Percentiles rank a stretch among this genome's conserved stretches.
Conservation (phyloP, 164 flowering plant species). For the Annona cherimola region DNA sequence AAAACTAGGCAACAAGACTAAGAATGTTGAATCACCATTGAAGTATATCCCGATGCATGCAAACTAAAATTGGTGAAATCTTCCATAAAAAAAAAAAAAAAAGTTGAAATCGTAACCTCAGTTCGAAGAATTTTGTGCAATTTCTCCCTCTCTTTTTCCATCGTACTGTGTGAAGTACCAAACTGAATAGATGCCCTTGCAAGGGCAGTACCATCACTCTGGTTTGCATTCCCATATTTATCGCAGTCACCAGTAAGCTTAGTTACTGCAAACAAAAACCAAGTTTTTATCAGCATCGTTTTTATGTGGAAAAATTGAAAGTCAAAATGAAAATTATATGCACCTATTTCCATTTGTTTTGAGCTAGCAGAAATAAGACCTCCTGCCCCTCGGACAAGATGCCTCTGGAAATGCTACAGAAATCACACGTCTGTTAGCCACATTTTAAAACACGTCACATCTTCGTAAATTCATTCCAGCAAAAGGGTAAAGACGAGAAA, state of each 20-base stretch:
- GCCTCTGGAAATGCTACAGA: slow-evolving; percentile 76
- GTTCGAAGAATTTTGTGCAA: slow-evolving; percentile 40
- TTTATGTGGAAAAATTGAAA: slow-evolving; percentile 2
- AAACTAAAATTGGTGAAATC: no score
- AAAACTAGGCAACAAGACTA: background rate
- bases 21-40: background rate
- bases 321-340: slow-evolving; percentile 7
- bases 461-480: background rate
- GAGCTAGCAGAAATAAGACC: slow-evolving; percentile 47
- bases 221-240: slow-evolving; percentile 58
- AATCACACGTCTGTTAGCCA: background rate
- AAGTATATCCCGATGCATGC: background rate
- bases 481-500: background rate
- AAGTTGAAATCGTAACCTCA: slow-evolving; percentile 39
- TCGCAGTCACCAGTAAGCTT: slow-evolving; percentile 66
- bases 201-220: slow-evolving; percentile 30
- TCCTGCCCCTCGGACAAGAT: slow-evolving; percentile 84
- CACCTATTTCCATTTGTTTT: slow-evolving; percentile 77
- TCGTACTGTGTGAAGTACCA: slow-evolving; percentile 51
- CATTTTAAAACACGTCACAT: background rate
- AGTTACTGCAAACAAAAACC: slow-evolving; percentile 27
- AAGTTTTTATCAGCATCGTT: slow-evolving; percentile 12
- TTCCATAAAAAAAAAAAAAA: background rate
- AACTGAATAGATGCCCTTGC: slow-evolving; percentile 49
- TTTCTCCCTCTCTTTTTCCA: slow-evolving; percentile 54